Evolutionary conservation across 2,329 filamentous ascomycete species (phyloP).

Genomic region (Phialocephala subalpina): DNA sequence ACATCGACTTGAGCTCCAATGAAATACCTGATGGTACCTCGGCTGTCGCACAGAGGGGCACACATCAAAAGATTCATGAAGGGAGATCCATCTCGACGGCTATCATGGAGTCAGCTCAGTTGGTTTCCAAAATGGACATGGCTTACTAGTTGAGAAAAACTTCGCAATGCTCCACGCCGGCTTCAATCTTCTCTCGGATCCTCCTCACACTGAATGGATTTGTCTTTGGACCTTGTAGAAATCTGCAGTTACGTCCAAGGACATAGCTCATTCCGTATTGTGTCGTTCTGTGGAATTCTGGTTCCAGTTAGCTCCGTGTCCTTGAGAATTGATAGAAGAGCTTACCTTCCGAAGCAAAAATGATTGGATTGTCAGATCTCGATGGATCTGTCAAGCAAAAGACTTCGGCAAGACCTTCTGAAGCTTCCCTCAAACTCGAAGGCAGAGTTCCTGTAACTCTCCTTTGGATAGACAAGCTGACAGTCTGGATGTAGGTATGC

Average conservation of each 20-base stretch:
- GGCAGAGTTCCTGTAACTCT: slow-evolving; percentile 74
- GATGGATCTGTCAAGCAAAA: slow-evolving; percentile 82
- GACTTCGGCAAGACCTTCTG: slow-evolving; percentile 78
- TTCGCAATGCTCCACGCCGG: slow-evolving; percentile 75
- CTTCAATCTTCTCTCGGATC: slow-evolving; percentile 65
- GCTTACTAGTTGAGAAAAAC: slow-evolving; percentile 77
- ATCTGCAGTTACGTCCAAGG: slow-evolving; percentile 80
- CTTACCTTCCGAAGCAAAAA: slow-evolving; percentile 78
- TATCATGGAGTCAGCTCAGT: slow-evolving; percentile 36
- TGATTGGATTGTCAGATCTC: slow-evolving; percentile 76
- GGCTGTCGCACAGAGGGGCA: slow-evolving; percentile 68
- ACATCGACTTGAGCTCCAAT: slow-evolving; percentile 73
- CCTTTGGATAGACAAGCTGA: slow-evolving; percentile 73
- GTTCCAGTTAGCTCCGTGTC: not conserved
- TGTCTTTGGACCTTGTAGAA: slow-evolving; percentile 78
- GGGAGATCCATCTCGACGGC: slow-evolving; percentile 69
- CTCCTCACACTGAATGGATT: slow-evolving; percentile 68
- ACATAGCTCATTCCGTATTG: slow-evolving; percentile 79
- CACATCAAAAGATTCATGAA: slow-evolving; percentile 74
- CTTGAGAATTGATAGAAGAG: slow-evolving; percentile 3
- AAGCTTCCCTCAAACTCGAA: slow-evolving; percentile 69
- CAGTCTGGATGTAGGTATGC: slow-evolving; percentile 71
- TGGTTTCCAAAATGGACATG: not conserved
- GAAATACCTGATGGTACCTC: slow-evolving; percentile 68
- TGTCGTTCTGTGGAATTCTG: slow-evolving; percentile 77